These are phyloP conservation scores for Termitomyces sp. DNA, from an alignment of 768 basidiomycete genomes.

Conservation along the genomic window DNA sequence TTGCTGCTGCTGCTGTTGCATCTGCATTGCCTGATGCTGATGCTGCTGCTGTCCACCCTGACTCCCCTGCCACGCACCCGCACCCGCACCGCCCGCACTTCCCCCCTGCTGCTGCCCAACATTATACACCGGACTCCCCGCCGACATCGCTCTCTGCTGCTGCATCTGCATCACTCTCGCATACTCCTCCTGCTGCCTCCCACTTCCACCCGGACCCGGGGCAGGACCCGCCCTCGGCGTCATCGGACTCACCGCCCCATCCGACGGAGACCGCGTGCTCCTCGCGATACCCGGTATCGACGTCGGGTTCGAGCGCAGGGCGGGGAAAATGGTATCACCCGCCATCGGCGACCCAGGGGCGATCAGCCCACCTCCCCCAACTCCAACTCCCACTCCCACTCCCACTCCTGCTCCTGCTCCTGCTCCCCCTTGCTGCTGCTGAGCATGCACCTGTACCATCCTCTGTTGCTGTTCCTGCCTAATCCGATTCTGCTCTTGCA, in stretches of 20 bases:
- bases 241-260: constrained; percentile 47
- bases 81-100: constrained; percentile 1
- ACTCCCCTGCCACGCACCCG: constrained; percentile 14
- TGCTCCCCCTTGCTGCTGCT: constrained; percentile 27
- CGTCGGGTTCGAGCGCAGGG: constrained; percentile 44
- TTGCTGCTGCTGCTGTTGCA: constrained; percentile 16
- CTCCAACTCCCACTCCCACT: constrained; percentile 29
- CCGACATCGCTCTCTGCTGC: constrained; percentile 29
- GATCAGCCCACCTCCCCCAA: constrained; percentile 32
- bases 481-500: constrained; percentile 16
- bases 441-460: constrained; percentile 15
- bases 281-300: constrained; percentile 71
- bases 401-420: constrained; percentile 24
- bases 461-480: constrained; percentile 9
- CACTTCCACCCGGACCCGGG: constrained; percentile 10
- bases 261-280: constrained; percentile 72
- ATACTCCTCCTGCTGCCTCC: constrained; percentile 41
- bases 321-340: constrained; percentile 34
- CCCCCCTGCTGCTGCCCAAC: constrained; percentile 17
- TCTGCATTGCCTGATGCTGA: constrained; percentile 20
- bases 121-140: constrained; percentile 29
- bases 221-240: constrained; percentile 14
- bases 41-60: constrained; percentile 22
- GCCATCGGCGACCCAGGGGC: constrained; percentile 42
- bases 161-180: constrained; percentile 48